These are phyloP conservation scores for Daldinia grandis DNA, from an alignment of 495 filamentous ascomycete species.

Conservation along the genomic window DNA sequence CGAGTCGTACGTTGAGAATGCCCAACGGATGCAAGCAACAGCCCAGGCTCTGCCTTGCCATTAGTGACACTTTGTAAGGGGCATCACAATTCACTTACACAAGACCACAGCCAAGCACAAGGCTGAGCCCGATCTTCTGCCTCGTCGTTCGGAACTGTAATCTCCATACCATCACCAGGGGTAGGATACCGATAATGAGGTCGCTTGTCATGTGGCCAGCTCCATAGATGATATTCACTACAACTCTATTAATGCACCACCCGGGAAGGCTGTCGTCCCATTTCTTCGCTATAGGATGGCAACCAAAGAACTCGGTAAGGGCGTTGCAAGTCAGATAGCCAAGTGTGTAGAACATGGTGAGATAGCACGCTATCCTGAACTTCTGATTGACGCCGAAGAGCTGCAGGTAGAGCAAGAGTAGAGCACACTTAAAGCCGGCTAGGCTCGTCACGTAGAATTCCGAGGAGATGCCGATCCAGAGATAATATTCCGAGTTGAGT, in stretches of 20 bases:
- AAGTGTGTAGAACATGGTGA: constrained; percentile 52
- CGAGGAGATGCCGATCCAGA: constrained; percentile 52
- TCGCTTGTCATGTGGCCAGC: constrained; percentile 43
- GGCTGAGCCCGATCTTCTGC: constrained; percentile 46
- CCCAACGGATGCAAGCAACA: constrained; percentile 49
- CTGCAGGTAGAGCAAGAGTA: constrained; percentile 53
- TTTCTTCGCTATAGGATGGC: constrained; percentile 50
- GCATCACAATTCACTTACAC: constrained; percentile 27
- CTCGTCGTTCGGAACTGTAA: constrained; percentile 37
- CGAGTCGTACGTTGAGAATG: constrained; percentile 46
- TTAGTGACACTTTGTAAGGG: neutral
- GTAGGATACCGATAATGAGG: constrained; percentile 46
- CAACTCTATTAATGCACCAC: constrained; percentile 49
- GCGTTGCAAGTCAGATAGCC: constrained; percentile 54
- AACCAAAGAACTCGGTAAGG: constrained; percentile 52
- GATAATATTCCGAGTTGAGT: constrained; percentile 45
- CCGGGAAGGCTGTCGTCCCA: constrained; percentile 47
- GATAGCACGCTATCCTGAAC: constrained; percentile 51
- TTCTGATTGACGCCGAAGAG: constrained; percentile 48
- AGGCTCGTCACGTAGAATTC: constrained; percentile 50
- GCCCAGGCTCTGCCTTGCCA: constrained; percentile 44
- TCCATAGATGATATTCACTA: constrained; percentile 44
- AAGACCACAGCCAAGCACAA: constrained; percentile 42
- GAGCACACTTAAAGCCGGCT: constrained; percentile 51
- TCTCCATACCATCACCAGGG: constrained; percentile 43